phyloP scores from a whole-genome alignment of 768 basidiomycete genomes.

The Gymnopilus junonius region DNA sequence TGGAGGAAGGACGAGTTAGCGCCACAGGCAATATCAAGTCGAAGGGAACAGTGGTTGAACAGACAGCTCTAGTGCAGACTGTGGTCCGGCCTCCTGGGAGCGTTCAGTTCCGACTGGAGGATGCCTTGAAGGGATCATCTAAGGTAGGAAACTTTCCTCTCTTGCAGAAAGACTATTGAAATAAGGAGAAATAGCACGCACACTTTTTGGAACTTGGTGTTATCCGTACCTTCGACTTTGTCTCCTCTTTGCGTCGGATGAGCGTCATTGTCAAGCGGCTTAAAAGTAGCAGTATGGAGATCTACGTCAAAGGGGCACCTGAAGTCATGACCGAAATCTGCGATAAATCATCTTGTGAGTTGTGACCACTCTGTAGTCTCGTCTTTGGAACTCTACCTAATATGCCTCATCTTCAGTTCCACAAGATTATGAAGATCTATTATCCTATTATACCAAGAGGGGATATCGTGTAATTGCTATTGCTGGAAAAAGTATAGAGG shows the following conservation, averaged over 20 bases:
- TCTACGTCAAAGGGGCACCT: slow-evolving; percentile 99
- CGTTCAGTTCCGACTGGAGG: slow-evolving; percentile 87
- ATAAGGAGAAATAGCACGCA: slow-evolving; percentile 65
- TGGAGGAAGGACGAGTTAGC: slow-evolving; percentile 86
- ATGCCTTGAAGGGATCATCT: slow-evolving; percentile 83
- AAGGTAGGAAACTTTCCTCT: slow-evolving; percentile 56
- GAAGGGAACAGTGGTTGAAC: slow-evolving; percentile 63
- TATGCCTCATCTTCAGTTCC: slow-evolving; percentile 69
- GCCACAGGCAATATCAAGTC: slow-evolving; percentile 75
- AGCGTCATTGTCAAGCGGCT: slow-evolving; percentile 96
- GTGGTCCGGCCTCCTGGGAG: slow-evolving; percentile 97
- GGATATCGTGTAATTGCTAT: slow-evolving; percentile 98
- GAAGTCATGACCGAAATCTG: slow-evolving; percentile 98
- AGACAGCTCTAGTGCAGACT: slow-evolving; percentile 91
- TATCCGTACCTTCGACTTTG: slow-evolving; percentile 95
- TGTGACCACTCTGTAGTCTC: neutral
- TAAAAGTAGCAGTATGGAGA: slow-evolving; percentile 93
- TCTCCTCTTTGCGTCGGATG: slow-evolving; percentile 92
- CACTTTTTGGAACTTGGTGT: slow-evolving; percentile 98
- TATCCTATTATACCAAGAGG: slow-evolving; percentile 95
- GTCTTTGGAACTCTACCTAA: slow-evolving; percentile 6
- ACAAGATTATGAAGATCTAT: slow-evolving; percentile 92
- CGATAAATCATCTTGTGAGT: slow-evolving; percentile 87
- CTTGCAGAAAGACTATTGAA: neutral
- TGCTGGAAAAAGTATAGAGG: slow-evolving; percentile 94